phyloP scores from a whole-genome alignment of 2,329 filamentous ascomycete genomes.

The Berkeleyomyces rouxiae region DNA sequence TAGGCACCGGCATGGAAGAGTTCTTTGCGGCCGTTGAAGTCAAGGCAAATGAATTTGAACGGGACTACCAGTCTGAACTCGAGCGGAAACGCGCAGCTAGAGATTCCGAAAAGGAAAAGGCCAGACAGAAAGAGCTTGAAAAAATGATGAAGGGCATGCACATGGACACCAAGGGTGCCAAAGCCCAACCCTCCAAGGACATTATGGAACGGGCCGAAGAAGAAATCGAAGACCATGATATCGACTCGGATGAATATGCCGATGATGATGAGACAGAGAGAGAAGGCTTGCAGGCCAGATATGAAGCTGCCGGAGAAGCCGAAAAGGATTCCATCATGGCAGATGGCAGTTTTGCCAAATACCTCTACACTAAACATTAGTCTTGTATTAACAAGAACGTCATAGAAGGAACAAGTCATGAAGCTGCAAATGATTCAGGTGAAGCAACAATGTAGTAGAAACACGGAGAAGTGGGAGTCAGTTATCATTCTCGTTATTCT shows the following conservation, averaged over 20 bases:
- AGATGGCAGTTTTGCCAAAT: conserved; percentile 47
- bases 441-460: not conserved
- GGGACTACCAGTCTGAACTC: conserved; percentile 83
- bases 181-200: conserved; percentile 17
- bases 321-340: conserved; percentile 34
- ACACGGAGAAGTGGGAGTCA: not conserved
- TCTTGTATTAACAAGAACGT: not conserved
- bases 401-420: not conserved
- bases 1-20: conserved; percentile 76
- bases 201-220: conserved; percentile 29
- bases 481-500: not conserved
- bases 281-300: conserved; percentile 56
- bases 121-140: conserved; percentile 66
- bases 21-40: conserved; percentile 82
- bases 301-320: conserved; percentile 55
- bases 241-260: conserved; percentile 42
- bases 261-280: conserved; percentile 43
- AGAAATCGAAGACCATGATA: conserved; percentile 37
- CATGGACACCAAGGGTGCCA: conserved; percentile 21
- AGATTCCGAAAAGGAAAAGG: conserved; percentile 54
- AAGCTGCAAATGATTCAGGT: not conserved
- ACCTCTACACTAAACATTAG: conserved; percentile 31
- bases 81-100: conserved; percentile 61
- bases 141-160: conserved; percentile 92
- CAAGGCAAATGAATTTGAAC: conserved; percentile 75